Percentiles rank a stretch among this genome's conserved stretches.
phyloP scores from a whole-genome alignment of 2,329 filamentous ascomycete genomes.

The Tolypocladium cylindrosporum region DNA sequence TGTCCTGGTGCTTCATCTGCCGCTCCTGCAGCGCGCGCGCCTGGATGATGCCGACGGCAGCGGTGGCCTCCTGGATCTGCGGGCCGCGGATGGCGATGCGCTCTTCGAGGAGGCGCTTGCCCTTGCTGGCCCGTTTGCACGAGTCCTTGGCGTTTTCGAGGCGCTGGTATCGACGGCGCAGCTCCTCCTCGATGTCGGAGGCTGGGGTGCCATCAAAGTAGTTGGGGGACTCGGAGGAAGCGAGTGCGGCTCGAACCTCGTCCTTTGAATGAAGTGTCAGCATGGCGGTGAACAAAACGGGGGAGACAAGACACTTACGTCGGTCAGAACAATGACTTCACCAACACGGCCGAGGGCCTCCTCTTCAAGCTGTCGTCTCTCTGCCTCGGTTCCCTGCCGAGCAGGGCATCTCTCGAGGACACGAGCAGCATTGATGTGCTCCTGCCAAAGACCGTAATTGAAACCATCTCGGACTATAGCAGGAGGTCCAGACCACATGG shows the following conservation, averaged over 20 bases:
- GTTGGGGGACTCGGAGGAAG: conserved; percentile 7
- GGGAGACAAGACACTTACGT: conserved; percentile 5
- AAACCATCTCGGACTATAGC: no score
- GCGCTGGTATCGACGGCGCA: conserved; percentile 10
- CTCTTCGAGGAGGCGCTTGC: neutral
- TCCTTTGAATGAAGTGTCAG: conserved; percentile 2
- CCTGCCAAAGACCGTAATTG: no score
- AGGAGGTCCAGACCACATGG: no score
- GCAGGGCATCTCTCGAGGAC: no score
- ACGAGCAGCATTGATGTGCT: no score
- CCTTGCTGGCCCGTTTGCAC: conserved; percentile 1
- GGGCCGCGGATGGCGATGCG: conserved; percentile 6
- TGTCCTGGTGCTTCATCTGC: neutral
- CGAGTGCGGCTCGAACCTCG: conserved; percentile 12
- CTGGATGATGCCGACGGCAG: neutral
- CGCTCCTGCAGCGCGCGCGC: conserved; percentile 4
- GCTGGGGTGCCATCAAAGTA: conserved; percentile 11
- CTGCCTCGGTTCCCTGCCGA: no score
- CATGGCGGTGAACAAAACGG: neutral
- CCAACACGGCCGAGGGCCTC: neutral
- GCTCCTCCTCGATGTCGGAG: conserved; percentile 5
- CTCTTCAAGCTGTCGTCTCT: no score
- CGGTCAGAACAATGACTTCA: conserved; percentile 3
- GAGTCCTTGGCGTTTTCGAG: conserved; percentile 4
- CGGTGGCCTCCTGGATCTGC: conserved; percentile 6